These are phyloP conservation scores for Panus rudis DNA, from an alignment of 768 basidiomycete genomes.

Conservation along the genomic window DNA sequence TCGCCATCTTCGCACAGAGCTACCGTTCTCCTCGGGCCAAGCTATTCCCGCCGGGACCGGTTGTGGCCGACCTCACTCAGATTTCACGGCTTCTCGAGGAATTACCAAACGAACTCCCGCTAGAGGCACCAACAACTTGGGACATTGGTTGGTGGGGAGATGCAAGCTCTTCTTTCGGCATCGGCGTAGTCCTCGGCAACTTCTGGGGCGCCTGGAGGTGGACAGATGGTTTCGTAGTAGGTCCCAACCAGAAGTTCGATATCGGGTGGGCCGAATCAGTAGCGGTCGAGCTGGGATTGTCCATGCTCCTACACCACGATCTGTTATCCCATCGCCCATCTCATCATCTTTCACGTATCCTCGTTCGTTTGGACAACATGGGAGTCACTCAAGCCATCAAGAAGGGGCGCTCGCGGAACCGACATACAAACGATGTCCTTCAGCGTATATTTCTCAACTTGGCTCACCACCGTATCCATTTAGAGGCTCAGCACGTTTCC, in stretches of 20 bases:
- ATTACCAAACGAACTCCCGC: conserved; percentile 17
- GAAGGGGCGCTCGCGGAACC: conserved; percentile 23
- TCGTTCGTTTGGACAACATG: conserved; percentile 29
- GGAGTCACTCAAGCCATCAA: conserved; percentile 25
- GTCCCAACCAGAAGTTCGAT: conserved; percentile 20
- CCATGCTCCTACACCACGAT: conserved; percentile 3
- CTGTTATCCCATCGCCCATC: neutral
- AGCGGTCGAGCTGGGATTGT: conserved; percentile 29
- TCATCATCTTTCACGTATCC: conserved; percentile 3
- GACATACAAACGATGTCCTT: conserved; percentile 23
- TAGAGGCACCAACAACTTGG: conserved; percentile 6
- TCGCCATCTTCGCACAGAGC: conserved; percentile 14
- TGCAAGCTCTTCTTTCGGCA: conserved; percentile 29
- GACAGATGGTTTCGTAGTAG: conserved; percentile 23
- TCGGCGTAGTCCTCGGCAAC: conserved; percentile 24
- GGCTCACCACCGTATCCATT: conserved; percentile 7
- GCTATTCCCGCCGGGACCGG: conserved; percentile 3
- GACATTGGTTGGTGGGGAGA: conserved; percentile 32
- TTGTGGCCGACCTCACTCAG: conserved; percentile 22
- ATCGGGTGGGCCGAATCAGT: conserved; percentile 36
- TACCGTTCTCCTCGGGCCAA: conserved; percentile 15
- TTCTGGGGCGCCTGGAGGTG: conserved; percentile 26
- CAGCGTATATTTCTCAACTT: conserved; percentile 19
- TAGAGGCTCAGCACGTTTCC: conserved; percentile 16
- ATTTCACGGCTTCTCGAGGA: conserved; percentile 9